Percentiles rank a stretch among this genome's conserved stretches.
These are phyloP conservation scores for Davidsoniella australis DNA, from an alignment of 2,329 filamentous ascomycete species.

Conservation along the genomic window DNA sequence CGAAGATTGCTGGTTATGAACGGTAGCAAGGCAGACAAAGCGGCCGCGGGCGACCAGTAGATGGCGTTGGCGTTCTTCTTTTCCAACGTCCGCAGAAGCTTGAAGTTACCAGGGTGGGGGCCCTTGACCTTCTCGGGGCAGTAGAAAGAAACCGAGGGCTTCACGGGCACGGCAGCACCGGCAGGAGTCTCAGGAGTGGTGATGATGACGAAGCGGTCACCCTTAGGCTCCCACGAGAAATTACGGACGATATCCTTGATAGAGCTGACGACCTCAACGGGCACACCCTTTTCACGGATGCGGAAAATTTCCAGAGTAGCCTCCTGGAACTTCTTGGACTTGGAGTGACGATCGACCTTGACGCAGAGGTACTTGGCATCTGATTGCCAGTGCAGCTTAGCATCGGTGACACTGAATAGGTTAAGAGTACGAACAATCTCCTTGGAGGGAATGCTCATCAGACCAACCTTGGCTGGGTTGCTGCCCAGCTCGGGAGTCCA, in stretches of 20 bases:
- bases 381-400: constrained; percentile 97
- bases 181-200: constrained; percentile 72
- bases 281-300: constrained; percentile 90
- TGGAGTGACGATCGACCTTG: constrained; percentile 96
- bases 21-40: constrained; percentile 86
- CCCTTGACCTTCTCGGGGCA: constrained; percentile 89
- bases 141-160: constrained; percentile 92
- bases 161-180: constrained; percentile 68
- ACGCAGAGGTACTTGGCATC: constrained; percentile 88
- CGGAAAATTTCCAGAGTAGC: constrained; percentile 98
- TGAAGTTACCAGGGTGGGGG: constrained; percentile 72
- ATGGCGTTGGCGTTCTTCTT: constrained; percentile 99
- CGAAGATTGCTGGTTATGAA: constrained; percentile 81
- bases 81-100: constrained; percentile 82
- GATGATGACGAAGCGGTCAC: constrained; percentile 92
- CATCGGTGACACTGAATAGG: constrained; percentile 93
- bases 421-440: constrained; percentile 88
- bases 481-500: constrained; percentile 97
- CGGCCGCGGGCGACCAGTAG: constrained; percentile 96
- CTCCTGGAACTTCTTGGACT: constrained; percentile 94
- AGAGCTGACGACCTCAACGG: constrained; percentile 91
- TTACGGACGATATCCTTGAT: constrained; percentile 99
- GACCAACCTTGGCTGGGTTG: constrained; percentile 89
- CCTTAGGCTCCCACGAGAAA: constrained; percentile 98
- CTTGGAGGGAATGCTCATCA: constrained; percentile 94